Percentiles rank a stretch among this genome's conserved stretches.
Conservation (phyloP, 768 basidiomycete species). For the Pulveroboletus ravenelii region DNA sequence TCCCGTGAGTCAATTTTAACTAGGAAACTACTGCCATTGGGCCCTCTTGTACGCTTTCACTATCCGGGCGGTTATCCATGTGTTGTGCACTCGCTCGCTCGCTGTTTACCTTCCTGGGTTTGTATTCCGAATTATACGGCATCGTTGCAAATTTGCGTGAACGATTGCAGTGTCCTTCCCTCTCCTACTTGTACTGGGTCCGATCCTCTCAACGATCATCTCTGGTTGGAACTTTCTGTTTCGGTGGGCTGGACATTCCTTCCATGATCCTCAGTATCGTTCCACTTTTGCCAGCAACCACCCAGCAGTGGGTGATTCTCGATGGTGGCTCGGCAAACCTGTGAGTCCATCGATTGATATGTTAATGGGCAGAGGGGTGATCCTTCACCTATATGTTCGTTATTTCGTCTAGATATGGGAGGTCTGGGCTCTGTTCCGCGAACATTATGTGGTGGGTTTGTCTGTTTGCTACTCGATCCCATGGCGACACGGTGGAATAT, state of each 20-base stretch:
- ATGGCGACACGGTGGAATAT: neutral
- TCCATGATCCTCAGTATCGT: slow-evolving; percentile 53
- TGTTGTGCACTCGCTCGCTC: neutral
- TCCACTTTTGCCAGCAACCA: slow-evolving; percentile 65
- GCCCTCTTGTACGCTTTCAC: slow-evolving; percentile 58
- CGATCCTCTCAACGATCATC: no score
- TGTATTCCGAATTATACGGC: slow-evolving; percentile 83
- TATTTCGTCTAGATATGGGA: slow-evolving; percentile 73
- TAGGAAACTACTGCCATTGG: slow-evolving; percentile 40
- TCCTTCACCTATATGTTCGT: neutral
- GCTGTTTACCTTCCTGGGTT: slow-evolving; percentile 38
- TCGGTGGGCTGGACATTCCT: neutral
- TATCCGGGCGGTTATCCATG: neutral
- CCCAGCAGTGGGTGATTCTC: slow-evolving; percentile 50
- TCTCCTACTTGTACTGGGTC: neutral
- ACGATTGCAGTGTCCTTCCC: neutral
- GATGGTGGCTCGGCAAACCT: slow-evolving; percentile 88
- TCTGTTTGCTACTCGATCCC: neutral
- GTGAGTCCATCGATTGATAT: slow-evolving; percentile 36
- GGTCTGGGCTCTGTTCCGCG: slow-evolving; percentile 67
- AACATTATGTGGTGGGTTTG: slow-evolving; percentile 81
- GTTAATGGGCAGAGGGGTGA: neutral
- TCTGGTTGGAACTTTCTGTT: no score
- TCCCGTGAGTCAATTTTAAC: slow-evolving; percentile 55
- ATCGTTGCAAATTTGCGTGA: slow-evolving; percentile 74